Conservation (phyloP, 176 grass and related monocot species). For the Aegilops speltoides region DNA sequence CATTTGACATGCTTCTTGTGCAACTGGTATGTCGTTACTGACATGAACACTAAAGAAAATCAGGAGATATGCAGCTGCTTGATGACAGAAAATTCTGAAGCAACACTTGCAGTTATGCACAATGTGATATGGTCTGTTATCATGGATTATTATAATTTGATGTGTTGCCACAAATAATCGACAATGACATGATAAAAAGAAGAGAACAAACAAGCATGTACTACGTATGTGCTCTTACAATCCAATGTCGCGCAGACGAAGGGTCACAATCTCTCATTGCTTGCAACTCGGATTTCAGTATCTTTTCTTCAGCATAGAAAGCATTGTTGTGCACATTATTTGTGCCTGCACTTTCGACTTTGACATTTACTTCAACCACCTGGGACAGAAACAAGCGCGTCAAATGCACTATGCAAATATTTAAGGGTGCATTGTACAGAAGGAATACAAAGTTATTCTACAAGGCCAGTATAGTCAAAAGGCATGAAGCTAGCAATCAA, state of each 20-base stretch:
- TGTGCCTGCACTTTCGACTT: slow-evolving; percentile 79
- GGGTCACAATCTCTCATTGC: slow-evolving; percentile 97
- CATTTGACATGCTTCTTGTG: neutral
- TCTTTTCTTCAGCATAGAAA: slow-evolving; percentile 92
- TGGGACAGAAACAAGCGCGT: slow-evolving; percentile 26
- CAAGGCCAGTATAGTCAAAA: neutral
- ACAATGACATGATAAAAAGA: neutral
- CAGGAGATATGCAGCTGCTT: neutral
- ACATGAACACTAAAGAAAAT: slow-evolving; percentile 8
- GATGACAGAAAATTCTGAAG: neutral
- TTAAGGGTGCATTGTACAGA: neutral
- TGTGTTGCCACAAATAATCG: neutral
- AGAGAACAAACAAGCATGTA: neutral
- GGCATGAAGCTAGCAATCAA: neutral
- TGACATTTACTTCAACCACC: slow-evolving; percentile 96
- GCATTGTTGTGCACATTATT: slow-evolving; percentile 97
- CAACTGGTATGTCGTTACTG: neutral
- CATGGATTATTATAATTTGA: neutral
- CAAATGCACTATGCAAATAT: neutral
- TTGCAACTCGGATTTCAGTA: slow-evolving; percentile 86
- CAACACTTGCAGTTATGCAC: neutral
- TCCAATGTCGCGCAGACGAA: slow-evolving; percentile 91
- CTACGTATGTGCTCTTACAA: slow-evolving; percentile 50
- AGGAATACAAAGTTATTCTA: neutral
- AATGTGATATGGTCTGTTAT: neutral